phyloP scores from a whole-genome alignment of 306 rosid genomes.

The Phaseolus lunatus region DNA sequence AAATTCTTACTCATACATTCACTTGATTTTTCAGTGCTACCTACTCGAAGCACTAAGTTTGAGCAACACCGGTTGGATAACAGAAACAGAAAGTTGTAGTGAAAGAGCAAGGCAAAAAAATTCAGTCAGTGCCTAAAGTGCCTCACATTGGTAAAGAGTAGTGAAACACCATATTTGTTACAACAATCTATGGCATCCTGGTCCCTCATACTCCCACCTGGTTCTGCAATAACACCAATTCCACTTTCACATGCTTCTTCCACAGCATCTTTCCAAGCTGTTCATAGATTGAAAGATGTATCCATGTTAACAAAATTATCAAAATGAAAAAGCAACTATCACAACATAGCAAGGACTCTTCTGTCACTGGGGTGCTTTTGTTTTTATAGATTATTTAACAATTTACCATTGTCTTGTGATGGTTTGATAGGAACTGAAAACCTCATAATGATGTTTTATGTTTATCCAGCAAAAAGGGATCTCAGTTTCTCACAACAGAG shows the following conservation, averaged over 20 bases:
- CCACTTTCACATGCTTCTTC: slow-evolving; percentile 94
- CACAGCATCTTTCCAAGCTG: slow-evolving; percentile 98
- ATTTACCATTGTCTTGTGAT: not conserved
- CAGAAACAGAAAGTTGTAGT: not conserved
- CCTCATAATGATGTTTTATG: not conserved
- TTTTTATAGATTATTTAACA: not conserved
- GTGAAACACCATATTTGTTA: slow-evolving; percentile 83
- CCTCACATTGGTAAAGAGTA: slow-evolving; percentile 82
- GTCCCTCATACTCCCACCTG: slow-evolving; percentile 92
- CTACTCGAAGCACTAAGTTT: slow-evolving; percentile 4
- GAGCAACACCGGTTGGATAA: slow-evolving; percentile 6
- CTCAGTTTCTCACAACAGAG: not conserved
- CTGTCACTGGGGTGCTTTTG: too few species aligned
- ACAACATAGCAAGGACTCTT: too few species aligned
- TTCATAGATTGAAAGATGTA: slow-evolving; percentile 35
- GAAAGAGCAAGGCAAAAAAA: slow-evolving; percentile 17
- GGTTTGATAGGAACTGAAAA: not conserved
- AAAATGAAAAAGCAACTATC: not conserved
- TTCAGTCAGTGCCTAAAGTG: slow-evolving; percentile 78
- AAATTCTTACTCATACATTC: slow-evolving; percentile 19
- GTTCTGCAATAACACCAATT: slow-evolving; percentile 76
- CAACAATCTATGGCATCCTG: slow-evolving; percentile 89
- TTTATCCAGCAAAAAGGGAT: not conserved
- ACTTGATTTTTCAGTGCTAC: slow-evolving; percentile 32
- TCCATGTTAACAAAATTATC: not conserved